phyloP scores from a whole-genome alignment of 2,329 filamentous ascomycete genomes.

The Lasiodiplodia theobromae region DNA sequence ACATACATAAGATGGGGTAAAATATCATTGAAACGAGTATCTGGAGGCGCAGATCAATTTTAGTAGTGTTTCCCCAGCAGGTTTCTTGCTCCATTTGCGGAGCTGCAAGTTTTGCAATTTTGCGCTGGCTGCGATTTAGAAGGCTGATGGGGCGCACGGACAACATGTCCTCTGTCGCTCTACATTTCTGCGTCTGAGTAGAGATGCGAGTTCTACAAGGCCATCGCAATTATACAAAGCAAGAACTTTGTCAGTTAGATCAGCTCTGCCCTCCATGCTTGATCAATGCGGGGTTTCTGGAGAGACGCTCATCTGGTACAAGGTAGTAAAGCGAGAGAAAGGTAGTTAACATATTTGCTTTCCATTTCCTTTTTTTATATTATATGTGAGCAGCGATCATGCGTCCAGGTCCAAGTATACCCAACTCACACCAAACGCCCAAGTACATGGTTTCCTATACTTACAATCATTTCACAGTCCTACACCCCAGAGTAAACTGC shows the following conservation, averaged over 20 bases:
- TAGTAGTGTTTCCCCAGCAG: neutral
- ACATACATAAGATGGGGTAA: neutral
- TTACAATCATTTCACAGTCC: constrained; percentile 25
- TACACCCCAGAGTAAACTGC: constrained; percentile 77
- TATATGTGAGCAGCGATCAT: constrained; percentile 1
- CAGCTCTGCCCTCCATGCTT: neutral
- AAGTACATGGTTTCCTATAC: neutral
- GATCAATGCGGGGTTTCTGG: neutral
- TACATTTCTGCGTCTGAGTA: neutral
- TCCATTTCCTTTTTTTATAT: neutral
- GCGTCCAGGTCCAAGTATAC: neutral
- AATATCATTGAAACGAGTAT: neutral
- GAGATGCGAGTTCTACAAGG: neutral
- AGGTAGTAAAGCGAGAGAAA: neutral
- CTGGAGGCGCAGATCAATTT: neutral
- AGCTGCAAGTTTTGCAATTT: neutral
- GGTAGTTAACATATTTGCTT: neutral
- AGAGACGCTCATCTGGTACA: neutral
- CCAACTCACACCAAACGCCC: neutral
- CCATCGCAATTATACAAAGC: neutral
- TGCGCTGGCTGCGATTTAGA: neutral
- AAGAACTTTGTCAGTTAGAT: neutral
- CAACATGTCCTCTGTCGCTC: neutral
- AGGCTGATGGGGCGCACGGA: neutral
- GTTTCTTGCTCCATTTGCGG: neutral